Percentiles rank a stretch among this genome's conserved stretches.
phyloP scores from a whole-genome alignment of 2,329 filamentous ascomycete species.

The Curvularia lunata region DNA sequence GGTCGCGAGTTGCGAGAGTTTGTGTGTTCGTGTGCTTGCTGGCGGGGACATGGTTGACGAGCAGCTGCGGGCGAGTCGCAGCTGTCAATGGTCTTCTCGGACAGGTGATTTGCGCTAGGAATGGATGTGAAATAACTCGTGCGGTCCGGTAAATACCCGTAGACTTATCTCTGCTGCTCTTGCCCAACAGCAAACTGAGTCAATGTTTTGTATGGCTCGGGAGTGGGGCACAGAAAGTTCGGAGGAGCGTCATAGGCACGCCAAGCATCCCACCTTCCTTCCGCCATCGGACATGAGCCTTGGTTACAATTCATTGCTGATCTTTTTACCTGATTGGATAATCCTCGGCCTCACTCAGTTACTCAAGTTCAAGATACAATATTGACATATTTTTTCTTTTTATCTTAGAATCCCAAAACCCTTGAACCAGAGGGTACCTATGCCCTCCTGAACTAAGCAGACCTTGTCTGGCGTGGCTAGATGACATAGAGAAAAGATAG shows the following conservation, averaged over 20 bases:
- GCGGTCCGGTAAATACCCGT: no score
- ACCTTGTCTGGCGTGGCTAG: neutral
- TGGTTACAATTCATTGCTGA: neutral
- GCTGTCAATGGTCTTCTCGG: neutral
- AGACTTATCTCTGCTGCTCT: neutral
- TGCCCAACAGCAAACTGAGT: constrained; percentile 2
- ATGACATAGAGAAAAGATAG: neutral
- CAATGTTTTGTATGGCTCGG: constrained; percentile 5
- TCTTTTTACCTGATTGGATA: no score
- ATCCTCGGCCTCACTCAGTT: neutral
- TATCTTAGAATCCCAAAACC: neutral
- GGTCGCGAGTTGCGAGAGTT: constrained; percentile 56
- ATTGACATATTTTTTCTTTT: neutral
- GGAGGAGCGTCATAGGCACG: constrained; percentile 29
- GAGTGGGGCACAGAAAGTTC: constrained; percentile 26
- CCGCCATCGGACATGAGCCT: constrained; percentile 7
- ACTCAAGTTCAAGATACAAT: neutral
- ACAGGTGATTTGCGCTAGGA: neutral
- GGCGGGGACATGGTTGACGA: constrained; percentile 28
- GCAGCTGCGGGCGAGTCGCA: constrained; percentile 6
- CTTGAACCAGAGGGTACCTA: neutral
- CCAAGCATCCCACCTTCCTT: constrained; percentile 22
- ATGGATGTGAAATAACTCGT: neutral
- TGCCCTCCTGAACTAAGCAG: no score
- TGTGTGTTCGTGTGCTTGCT: constrained; percentile 19